Percentiles rank a stretch among this genome's conserved stretches.
phyloP scores from a whole-genome alignment of 1,284 basidiomycete genomes.

The Sphaerobolus stellatus region DNA sequence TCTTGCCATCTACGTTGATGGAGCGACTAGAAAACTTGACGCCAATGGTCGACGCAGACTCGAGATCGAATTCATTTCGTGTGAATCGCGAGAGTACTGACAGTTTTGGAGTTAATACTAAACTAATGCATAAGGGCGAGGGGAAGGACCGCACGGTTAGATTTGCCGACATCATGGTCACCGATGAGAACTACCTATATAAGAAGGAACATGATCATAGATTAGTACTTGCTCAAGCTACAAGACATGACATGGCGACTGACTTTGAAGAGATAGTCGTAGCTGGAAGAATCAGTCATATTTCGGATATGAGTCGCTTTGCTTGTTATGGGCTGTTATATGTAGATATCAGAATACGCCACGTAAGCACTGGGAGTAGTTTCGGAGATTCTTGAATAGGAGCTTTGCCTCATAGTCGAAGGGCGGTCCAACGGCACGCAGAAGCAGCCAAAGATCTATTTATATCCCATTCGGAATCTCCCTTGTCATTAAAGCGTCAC shows the following conservation, averaged over 20 bases:
- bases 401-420: too few relatives aligned
- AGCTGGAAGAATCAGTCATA: constrained; percentile 90
- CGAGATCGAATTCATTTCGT: constrained; percentile 98
- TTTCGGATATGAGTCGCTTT: neutral
- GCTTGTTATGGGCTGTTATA: neutral
- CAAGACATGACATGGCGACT: constrained; percentile 20
- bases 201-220: constrained; percentile 1
- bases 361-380: too few relatives aligned
- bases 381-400: too few relatives aligned
- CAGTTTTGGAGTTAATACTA: too few relatives aligned
- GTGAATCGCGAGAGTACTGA: constrained; percentile 84
- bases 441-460: too few relatives aligned
- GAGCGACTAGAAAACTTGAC: constrained; percentile 98
- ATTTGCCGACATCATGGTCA: constrained; percentile 99
- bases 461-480: too few relatives aligned
- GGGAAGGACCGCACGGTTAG: constrained; percentile 53
- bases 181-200: constrained; percentile 93
- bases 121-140: neutral
- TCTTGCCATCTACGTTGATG: constrained; percentile 94
- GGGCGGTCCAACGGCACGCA: too few relatives aligned
- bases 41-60: constrained; percentile 98
- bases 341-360: too few relatives aligned
- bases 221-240: neutral
- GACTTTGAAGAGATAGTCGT: constrained; percentile 96
- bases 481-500: too few relatives aligned